Evolutionary conservation across 805 yeast genomes (phyloP), one percentile per base, ranked within the genome.

Genomic region (Saccharomycopsis sp.): DNA sequence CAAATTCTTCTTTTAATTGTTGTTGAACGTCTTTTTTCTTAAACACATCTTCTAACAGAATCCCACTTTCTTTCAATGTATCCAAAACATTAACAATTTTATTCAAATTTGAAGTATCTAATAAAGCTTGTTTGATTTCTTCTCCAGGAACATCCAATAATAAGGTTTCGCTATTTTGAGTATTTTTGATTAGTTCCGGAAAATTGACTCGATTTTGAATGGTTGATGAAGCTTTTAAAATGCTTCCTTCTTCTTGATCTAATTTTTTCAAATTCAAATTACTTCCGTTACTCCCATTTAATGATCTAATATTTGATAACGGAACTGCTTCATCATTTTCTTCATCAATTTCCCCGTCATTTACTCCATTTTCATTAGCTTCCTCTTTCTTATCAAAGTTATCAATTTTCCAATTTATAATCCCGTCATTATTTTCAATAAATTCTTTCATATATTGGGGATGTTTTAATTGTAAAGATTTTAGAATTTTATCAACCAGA

Each of bases 401-500:
- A 6, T 8, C 26, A 23, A 23, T 23, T 8, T 6, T 10, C 10
- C 26, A 8, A 6, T 23, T 10, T 8, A 23, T 23, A 23, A 23
- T 10, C 6, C 10, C 26, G 6, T 23, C 26, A 28, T 35, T 14
- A 9, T 12, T 18, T 2, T 41, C 17, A 26, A 31, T 30, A 44
- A 42, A 30, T 20, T 44, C 44, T 10, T 32, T 30, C 18, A 39
- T 34, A 9, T 21, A 15, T 3, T 23, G 15, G 4, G 49, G 36
- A 14, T 50, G 49, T 37, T 59, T 58, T 33, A 56, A 55, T n/a
- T 51, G 52, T 39, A 66, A 43, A 32, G 66, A 40, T 18, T 53
- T 42, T 23, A 63, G 41, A 5, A 69, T 72, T 50, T 79, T 79
- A 45, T 74, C 77, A 39, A 86, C 68, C 12, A 87, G 74, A 1